phyloP scores from a whole-genome alignment of 1,284 basidiomycete species.

The Malassezia slooffiae region DNA sequence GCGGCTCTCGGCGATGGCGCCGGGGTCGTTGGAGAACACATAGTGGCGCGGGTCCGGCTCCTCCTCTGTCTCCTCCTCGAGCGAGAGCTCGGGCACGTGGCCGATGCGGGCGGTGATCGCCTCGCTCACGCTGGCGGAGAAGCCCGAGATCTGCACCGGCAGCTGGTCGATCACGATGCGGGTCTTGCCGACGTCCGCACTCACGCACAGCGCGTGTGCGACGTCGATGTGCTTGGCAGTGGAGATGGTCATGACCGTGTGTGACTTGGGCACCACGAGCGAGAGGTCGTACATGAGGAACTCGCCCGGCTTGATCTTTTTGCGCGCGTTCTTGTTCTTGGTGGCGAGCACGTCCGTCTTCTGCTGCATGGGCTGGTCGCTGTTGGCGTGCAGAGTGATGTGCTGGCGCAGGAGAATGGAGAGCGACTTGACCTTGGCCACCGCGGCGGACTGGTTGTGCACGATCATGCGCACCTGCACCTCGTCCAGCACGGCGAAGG shows the following conservation, averaged over 20 bases:
- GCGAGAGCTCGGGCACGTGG: conserved; percentile 34
- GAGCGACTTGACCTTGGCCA: conserved; percentile 38
- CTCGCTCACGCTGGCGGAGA: conserved; percentile 18
- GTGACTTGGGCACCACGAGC: conserved; percentile 30
- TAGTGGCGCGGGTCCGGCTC: not conserved
- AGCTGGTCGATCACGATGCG: conserved; percentile 41
- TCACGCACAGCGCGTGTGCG: conserved; percentile 33
- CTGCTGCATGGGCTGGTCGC: conserved; percentile 17
- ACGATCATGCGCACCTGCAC: conserved; percentile 32
- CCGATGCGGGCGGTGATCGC: conserved; percentile 30
- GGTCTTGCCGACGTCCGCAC: conserved; percentile 34
- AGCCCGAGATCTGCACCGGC: conserved; percentile 36
- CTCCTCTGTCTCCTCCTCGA: not conserved
- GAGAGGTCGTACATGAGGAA: conserved; percentile 33
- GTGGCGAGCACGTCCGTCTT: conserved; percentile 26
- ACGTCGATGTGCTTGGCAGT: conserved; percentile 46
- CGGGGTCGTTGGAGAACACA: not conserved
- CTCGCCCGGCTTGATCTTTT: conserved; percentile 43
- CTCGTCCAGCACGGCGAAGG: conserved; percentile 33
- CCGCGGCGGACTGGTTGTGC: conserved; percentile 20
- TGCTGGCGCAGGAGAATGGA: conserved; percentile 33
- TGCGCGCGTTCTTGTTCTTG: conserved; percentile 33
- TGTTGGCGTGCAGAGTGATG: conserved; percentile 31
- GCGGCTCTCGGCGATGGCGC: not conserved
- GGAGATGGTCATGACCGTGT: conserved; percentile 36